A percentile compares a stretch with the other conserved stretches of the same genome.
Evolutionary conservation across 345 rosid species (phyloP).

Genomic region (Citrus hindsii): DNA sequence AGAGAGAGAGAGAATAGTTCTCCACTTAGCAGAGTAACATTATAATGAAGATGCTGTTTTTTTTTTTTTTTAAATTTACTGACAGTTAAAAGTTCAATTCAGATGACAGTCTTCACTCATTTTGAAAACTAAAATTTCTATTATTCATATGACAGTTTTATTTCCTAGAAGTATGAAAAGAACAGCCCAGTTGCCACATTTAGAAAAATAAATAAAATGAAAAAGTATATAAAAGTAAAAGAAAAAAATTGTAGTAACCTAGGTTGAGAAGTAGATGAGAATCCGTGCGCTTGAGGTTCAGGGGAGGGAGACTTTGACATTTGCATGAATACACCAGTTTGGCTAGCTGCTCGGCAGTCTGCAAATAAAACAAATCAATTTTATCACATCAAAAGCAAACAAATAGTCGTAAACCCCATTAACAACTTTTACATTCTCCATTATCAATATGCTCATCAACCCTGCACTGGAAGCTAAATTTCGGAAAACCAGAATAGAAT

Average conservation of each 20-base stretch:
- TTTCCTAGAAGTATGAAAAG: not conserved
- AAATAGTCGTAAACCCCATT: not conserved
- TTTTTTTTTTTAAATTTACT: too few relatives aligned
- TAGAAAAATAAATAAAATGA: not conserved
- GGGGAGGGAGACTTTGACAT: conserved; percentile 64
- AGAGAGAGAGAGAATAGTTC: too few relatives aligned
- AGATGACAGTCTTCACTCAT: not conserved
- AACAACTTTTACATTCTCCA: too few relatives aligned
- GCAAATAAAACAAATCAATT: conserved; percentile 16
- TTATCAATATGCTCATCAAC: not conserved
- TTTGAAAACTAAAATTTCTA: not conserved
- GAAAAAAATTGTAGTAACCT: conserved; percentile 23
- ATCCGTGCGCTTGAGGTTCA: conserved; percentile 29
- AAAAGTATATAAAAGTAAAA: not conserved
- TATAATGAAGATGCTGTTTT: not conserved
- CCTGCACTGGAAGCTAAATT: not conserved
- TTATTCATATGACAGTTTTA: not conserved
- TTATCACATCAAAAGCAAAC: not conserved
- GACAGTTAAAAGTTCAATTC: not conserved
- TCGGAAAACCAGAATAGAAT: not conserved
- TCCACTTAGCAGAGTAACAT: not conserved
- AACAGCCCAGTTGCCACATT: not conserved
- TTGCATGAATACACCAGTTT: conserved; percentile 29
- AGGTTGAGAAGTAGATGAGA: conserved; percentile 27
- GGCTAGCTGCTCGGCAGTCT: conserved; percentile 25